A percentile compares a stretch with the other conserved stretches of the same genome.
Evolutionary conservation across 495 filamentous ascomycete species (phyloP).

Genomic region (Eremomyces bilateralis): DNA sequence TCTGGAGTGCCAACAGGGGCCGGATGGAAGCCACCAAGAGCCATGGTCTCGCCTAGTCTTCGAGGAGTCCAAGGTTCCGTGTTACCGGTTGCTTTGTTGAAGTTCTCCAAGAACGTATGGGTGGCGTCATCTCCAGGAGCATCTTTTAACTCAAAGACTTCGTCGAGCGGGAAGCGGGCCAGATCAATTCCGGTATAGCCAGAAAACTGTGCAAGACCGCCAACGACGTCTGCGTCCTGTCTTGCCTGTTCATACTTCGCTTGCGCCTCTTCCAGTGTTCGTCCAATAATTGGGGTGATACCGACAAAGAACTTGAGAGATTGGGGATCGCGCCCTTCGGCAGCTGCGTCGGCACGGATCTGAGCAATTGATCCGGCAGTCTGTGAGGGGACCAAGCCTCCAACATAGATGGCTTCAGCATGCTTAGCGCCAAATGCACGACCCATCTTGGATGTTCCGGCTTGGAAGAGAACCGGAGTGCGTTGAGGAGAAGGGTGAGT

Average conservation of each 20-base stretch:
- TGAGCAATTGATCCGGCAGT: slow-evolving; percentile 25
- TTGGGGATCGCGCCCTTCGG: slow-evolving; percentile 24
- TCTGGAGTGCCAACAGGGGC: slow-evolving; percentile 5
- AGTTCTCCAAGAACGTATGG: slow-evolving; percentile 6
- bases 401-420: slow-evolving; percentile 34
- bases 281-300: slow-evolving; percentile 28
- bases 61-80: slow-evolving; percentile 10
- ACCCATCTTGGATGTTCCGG: slow-evolving; percentile 39
- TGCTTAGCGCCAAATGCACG: slow-evolving; percentile 42
- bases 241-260: slow-evolving; percentile 29
- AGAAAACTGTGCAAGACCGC: slow-evolving; percentile 33
- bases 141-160: slow-evolving; percentile 18
- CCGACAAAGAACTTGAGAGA: slow-evolving; percentile 33
- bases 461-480: slow-evolving; percentile 44
- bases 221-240: slow-evolving; percentile 28
- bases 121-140: slow-evolving; percentile 3
- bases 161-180: slow-evolving; percentile 29
- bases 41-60: slow-evolving; percentile 6
- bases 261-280: slow-evolving; percentile 31
- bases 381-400: slow-evolving; percentile 25
- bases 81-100: slow-evolving; percentile 5
- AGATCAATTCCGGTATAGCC: slow-evolving; percentile 38
- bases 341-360: slow-evolving; percentile 23
- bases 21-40: slow-evolving; percentile 6
- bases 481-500: slow-evolving; percentile 41